Conservation (phyloP, 306 rosid species). For the Fragaria vesca region DNA sequence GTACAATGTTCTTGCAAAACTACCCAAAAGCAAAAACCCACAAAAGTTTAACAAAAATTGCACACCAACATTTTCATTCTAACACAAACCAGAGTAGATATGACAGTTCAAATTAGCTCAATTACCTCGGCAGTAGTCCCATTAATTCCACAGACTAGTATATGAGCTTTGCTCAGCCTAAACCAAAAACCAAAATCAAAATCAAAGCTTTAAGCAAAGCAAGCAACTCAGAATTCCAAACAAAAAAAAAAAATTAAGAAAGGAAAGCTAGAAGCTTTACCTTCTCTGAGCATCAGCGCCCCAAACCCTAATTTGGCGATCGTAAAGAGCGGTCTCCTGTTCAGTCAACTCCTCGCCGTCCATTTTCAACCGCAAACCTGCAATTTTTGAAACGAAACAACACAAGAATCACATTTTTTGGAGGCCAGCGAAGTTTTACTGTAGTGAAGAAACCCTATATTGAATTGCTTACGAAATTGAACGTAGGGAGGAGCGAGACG, state of each 20-base stretch:
- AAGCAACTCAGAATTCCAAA: background rate
- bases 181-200: constrained; percentile 21
- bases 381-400: background rate
- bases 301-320: constrained; percentile 99
- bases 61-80: too few relatives aligned
- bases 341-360: constrained; percentile 93
- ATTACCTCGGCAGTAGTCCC: constrained; percentile 89
- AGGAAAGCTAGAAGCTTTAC: constrained; percentile 21
- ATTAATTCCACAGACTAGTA: constrained; percentile 80
- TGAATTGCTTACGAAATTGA: background rate
- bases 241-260: background rate
- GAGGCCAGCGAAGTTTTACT: background rate
- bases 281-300: constrained; percentile 99
- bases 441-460: background rate
- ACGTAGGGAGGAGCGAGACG: background rate
- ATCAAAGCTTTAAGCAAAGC: constrained; percentile 5
- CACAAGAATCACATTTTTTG: background rate
- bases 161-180: constrained; percentile 92
- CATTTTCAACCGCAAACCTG: constrained; percentile 59
- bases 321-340: constrained; percentile 92
- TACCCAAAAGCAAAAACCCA: constrained; percentile 26
- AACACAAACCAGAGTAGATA: background rate
- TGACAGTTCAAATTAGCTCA: background rate
- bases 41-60: background rate
- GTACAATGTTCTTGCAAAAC: constrained; percentile 96